phyloP scores from a whole-genome alignment of 495 filamentous ascomycete species.

The Cenococcum geophilum region DNA sequence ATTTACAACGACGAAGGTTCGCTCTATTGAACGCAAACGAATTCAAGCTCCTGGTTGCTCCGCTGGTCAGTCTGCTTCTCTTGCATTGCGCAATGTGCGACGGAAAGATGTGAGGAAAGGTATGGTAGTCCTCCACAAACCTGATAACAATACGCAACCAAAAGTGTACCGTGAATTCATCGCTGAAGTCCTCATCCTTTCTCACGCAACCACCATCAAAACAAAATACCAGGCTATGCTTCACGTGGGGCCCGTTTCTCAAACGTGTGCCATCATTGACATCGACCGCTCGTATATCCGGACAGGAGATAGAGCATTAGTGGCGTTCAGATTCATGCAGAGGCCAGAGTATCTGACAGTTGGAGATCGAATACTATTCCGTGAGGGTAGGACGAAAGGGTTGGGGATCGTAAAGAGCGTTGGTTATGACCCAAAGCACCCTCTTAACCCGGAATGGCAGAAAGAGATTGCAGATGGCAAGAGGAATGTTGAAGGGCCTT shows the following conservation, averaged over 20 bases:
- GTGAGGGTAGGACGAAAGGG: slow-evolving; percentile 92
- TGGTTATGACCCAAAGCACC: slow-evolving; percentile 69
- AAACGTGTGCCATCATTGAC: slow-evolving; percentile 96
- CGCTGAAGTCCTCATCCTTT: slow-evolving; percentile 91
- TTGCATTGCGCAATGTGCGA: slow-evolving; percentile 78
- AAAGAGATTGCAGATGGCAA: slow-evolving; percentile 27
- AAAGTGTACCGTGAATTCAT: slow-evolving; percentile 91
- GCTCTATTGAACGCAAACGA: slow-evolving; percentile 91
- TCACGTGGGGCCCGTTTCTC: slow-evolving; percentile 89
- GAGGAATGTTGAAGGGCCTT: not conserved
- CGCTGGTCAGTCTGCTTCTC: slow-evolving; percentile 87
- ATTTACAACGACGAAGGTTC: slow-evolving; percentile 82
- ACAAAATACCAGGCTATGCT: slow-evolving; percentile 98
- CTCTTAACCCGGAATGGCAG: slow-evolving; percentile 46
- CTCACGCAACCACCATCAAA: slow-evolving; percentile 97
- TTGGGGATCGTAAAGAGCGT: slow-evolving; percentile 89
- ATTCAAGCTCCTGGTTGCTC: slow-evolving; percentile 83
- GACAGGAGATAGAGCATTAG: slow-evolving; percentile 84
- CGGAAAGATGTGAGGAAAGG: slow-evolving; percentile 95
- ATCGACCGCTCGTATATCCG: slow-evolving; percentile 94
- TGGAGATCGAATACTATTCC: slow-evolving; percentile 85
- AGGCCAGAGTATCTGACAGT: slow-evolving; percentile 88
- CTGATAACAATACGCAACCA: slow-evolving; percentile 51
- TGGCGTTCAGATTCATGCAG: slow-evolving; percentile 93
- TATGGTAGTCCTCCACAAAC: slow-evolving; percentile 91